phyloP scores from a whole-genome alignment of 2,329 filamentous ascomycete genomes.

The Curvularia sp. region DNA sequence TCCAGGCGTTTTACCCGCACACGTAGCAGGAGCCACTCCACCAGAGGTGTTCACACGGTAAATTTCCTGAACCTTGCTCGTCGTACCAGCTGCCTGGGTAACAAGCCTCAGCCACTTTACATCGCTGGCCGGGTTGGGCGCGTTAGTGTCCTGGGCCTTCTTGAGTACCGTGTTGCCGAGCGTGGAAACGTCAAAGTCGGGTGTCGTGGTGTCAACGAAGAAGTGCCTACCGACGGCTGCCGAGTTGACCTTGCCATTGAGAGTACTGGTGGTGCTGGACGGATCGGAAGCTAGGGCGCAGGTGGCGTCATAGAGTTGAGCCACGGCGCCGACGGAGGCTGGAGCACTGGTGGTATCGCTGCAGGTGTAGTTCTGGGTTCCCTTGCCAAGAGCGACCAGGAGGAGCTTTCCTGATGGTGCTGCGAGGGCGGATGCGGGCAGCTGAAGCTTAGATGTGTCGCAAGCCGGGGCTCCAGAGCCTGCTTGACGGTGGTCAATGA shows the following conservation, averaged over 20 bases:
- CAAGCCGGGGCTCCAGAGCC: conserved; percentile 21
- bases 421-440: conserved; percentile 39
- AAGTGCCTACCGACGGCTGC: conserved; percentile 72
- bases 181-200: conserved; percentile 81
- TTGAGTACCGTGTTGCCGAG: conserved; percentile 69
- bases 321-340: conserved; percentile 54
- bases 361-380: conserved; percentile 62
- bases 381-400: conserved; percentile 56
- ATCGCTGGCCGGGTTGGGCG: conserved; percentile 65
- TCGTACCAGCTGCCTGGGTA: conserved; percentile 45
- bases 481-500: conserved; percentile 26
- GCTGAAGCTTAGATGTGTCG: conserved; percentile 32
- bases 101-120: conserved; percentile 83
- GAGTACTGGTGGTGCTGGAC: conserved; percentile 30
- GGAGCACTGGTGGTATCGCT: conserved; percentile 41
- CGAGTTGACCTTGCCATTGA: conserved; percentile 30
- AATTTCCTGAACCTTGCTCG: conserved; percentile 68
- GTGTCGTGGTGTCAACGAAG: conserved; percentile 74
- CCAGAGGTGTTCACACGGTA: conserved; percentile 86
- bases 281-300: conserved; percentile 29
- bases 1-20: conserved; percentile 57
- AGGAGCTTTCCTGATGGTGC: conserved; percentile 47
- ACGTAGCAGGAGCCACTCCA: conserved; percentile 75
- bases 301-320: conserved; percentile 37
- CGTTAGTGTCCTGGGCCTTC: conserved; percentile 68